Conservation (phyloP, 495 filamentous ascomycete genomes). For the Friedmanniomyces simplex region DNA sequence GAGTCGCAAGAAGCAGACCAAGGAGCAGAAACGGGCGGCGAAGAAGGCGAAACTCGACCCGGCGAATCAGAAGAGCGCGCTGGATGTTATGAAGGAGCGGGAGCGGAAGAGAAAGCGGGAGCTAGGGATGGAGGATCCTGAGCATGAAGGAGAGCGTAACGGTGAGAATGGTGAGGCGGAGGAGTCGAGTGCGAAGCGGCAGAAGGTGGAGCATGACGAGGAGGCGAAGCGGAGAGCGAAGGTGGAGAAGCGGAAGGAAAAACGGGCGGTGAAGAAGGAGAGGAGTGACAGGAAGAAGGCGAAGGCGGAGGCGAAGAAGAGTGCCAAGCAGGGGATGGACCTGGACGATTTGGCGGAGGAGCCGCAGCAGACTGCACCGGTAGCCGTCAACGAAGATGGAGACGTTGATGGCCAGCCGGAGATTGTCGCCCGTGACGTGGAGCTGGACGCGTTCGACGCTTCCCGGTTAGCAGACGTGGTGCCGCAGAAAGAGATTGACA, state of each 20-base stretch:
- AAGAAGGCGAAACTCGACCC: constrained; percentile 70
- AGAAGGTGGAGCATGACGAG: constrained; percentile 31
- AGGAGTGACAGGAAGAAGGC: constrained; percentile 37
- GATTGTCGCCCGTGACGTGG: not conserved
- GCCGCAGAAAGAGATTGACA: not conserved
- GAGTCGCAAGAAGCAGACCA: constrained; percentile 38
- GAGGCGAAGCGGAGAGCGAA: constrained; percentile 33
- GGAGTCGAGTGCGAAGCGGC: constrained; percentile 26
- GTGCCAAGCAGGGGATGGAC: constrained; percentile 19
- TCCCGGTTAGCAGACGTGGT: constrained; percentile 24
- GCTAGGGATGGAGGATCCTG: constrained; percentile 30
- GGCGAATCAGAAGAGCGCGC: constrained; percentile 42
- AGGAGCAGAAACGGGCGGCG: constrained; percentile 29
- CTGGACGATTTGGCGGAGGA: constrained; percentile 12
- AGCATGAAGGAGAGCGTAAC: constrained; percentile 27
- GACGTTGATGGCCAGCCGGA: constrained; percentile 6
- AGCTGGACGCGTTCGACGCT: constrained; percentile 26
- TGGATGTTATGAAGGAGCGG: constrained; percentile 52
- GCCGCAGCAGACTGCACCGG: constrained; percentile 1
- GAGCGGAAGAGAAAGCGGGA: constrained; percentile 32
- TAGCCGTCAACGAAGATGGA: constrained; percentile 1
- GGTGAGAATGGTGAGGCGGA: constrained; percentile 34
- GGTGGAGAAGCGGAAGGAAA: constrained; percentile 32
- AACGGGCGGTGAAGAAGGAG: constrained; percentile 34
- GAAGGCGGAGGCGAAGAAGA: constrained; percentile 37